Evolutionary conservation across 352 stramenopile genomes (phyloP).

Genomic region (Pythium vanterpoolii): DNA sequence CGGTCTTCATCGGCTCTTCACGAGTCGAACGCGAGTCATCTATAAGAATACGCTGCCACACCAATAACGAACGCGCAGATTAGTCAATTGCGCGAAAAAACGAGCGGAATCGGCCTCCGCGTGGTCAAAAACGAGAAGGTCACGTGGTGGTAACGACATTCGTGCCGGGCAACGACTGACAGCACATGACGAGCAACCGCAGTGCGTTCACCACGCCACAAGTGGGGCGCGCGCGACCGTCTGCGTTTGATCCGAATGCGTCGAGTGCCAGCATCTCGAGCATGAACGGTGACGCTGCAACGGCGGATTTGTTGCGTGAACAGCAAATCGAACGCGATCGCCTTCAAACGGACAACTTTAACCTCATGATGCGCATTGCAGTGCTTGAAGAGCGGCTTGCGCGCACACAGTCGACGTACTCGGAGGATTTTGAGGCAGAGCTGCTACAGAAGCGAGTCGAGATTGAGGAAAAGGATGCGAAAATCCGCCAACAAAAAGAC

Average conservation of each 20-base stretch:
- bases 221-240: constrained; percentile 13
- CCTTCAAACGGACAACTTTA: constrained; percentile 72
- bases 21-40: background rate
- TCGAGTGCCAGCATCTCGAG: constrained; percentile 12
- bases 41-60: background rate
- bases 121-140: background rate
- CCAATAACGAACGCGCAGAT: background rate
- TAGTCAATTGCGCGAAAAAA: background rate
- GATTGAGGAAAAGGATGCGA: constrained; percentile 32
- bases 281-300: constrained; percentile 7
- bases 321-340: constrained; percentile 56
- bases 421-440: constrained; percentile 67
- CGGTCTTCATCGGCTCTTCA: background rate
- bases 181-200: constrained; percentile 17
- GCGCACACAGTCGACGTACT: constrained; percentile 34
- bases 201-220: background rate
- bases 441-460: constrained; percentile 51
- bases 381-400: constrained; percentile 66
- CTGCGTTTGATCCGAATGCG: constrained; percentile 12
- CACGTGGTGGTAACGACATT: background rate
- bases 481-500: constrained; percentile 20
- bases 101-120: background rate
- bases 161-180: background rate
- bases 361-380: constrained; percentile 63
- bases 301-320: constrained; percentile 38